Percentiles rank a stretch among this genome's conserved stretches.
These are phyloP conservation scores for Dactylellina parvicollis DNA, from an alignment of 2,329 filamentous ascomycete genomes.

Conservation along the genomic window DNA sequence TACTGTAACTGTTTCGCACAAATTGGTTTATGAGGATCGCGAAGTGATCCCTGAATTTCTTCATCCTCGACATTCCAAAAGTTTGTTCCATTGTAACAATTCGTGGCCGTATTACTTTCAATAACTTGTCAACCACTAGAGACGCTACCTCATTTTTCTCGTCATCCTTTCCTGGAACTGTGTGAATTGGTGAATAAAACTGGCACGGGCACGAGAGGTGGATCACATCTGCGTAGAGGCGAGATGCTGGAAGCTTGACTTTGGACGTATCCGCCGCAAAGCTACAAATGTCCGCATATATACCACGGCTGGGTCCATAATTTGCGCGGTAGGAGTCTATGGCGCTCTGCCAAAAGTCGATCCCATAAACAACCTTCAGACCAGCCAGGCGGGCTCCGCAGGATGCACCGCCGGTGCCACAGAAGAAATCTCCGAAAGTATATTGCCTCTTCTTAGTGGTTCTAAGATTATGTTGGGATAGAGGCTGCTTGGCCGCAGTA, in stretches of 20 bases:
- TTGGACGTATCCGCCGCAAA: constrained; percentile 67
- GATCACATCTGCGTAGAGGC: constrained; percentile 71
- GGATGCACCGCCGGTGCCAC: constrained; percentile 77
- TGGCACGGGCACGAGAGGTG: constrained; percentile 84
- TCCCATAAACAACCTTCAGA: constrained; percentile 69
- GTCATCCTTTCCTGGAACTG: constrained; percentile 68
- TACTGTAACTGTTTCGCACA: constrained; percentile 72
- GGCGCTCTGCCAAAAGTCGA: constrained; percentile 72
- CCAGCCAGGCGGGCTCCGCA: constrained; percentile 71
- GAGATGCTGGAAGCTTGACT: constrained; percentile 55
- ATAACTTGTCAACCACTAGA: constrained; percentile 65
- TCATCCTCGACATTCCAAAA: constrained; percentile 70
- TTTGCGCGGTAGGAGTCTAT: constrained; percentile 70
- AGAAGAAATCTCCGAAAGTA: constrained; percentile 77
- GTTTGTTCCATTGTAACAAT: constrained; percentile 83
- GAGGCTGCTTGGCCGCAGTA: no score
- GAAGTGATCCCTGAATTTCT: constrained; percentile 64
- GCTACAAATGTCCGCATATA: constrained; percentile 64
- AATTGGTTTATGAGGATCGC: constrained; percentile 72
- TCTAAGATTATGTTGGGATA: no score
- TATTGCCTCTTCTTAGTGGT: constrained; percentile 65
- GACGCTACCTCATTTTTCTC: constrained; percentile 73
- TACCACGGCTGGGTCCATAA: constrained; percentile 62
- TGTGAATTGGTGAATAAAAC: constrained; percentile 77
- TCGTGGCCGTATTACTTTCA: constrained; percentile 71